These are phyloP conservation scores for Talaromyces sp. DNA, from an alignment of 2,329 filamentous ascomycete species.

Conservation along the genomic window DNA sequence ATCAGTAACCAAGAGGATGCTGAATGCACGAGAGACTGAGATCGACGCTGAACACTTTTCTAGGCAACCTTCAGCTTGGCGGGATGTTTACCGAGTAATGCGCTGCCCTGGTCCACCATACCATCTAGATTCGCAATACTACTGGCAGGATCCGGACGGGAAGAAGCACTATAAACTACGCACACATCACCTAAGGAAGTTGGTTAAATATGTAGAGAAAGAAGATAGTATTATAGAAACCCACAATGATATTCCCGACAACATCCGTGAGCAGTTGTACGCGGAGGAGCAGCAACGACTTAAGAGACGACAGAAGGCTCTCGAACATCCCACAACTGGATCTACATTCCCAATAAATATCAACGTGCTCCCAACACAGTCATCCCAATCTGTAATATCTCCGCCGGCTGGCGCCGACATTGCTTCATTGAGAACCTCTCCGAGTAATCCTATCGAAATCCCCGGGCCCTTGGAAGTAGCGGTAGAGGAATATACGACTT, in stretches of 20 bases:
- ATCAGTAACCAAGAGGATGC: constrained; percentile 19
- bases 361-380: background rate
- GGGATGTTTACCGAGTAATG: constrained; percentile 25
- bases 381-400: background rate
- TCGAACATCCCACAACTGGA: background rate
- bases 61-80: constrained; percentile 23
- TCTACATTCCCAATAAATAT: background rate
- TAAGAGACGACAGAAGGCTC: background rate
- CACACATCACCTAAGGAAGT: background rate
- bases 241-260: background rate
- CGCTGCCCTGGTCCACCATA: constrained; percentile 24
- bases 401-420: background rate
- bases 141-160: background rate
- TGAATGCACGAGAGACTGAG: constrained; percentile 17
- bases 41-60: constrained; percentile 20
- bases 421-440: background rate
- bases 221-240: background rate
- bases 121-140: constrained; percentile 4
- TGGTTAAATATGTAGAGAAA: too few species aligned
- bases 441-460: background rate
- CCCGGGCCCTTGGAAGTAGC: background rate
- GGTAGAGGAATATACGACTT: background rate
- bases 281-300: background rate
- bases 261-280: background rate
- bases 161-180: background rate